These are phyloP conservation scores for Mortierella sp. DNA, from an alignment of 371 early-diverging fungal genomes.

Conservation along the genomic window DNA sequence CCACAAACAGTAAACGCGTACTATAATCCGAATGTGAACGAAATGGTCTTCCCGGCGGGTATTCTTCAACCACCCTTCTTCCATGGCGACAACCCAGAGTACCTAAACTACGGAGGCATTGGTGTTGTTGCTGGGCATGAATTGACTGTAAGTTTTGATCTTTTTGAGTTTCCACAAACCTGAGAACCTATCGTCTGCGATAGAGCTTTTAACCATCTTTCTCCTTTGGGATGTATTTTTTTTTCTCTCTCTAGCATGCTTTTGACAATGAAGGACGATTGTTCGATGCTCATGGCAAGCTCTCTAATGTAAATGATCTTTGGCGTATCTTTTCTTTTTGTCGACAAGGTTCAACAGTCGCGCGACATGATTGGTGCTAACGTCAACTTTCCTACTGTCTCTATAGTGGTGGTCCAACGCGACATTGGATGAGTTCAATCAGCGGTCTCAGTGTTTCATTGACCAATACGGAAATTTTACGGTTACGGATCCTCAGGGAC, in stretches of 20 bases:
- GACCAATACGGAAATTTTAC: conserved; percentile 73
- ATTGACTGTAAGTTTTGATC: conserved; percentile 59
- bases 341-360: too few relatives aligned
- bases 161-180: too few relatives aligned
- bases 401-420: conserved; percentile 77
- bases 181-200: too few relatives aligned
- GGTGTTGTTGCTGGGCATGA: conserved; percentile 76
- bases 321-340: not conserved
- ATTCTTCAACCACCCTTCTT: conserved; percentile 72
- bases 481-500: conserved; percentile 61
- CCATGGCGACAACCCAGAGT: conserved; percentile 60
- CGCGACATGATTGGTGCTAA: not conserved
- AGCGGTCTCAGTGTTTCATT: conserved; percentile 69
- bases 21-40: conserved; percentile 66
- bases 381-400: not conserved
- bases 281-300: conserved; percentile 63
- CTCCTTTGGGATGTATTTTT: not conserved
- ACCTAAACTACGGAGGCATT: conserved; percentile 73
- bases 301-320: conserved; percentile 41
- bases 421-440: conserved; percentile 63
- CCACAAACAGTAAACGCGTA: conserved; percentile 77
- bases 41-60: conserved; percentile 77
- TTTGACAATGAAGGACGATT: conserved; percentile 70
- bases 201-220: too few relatives aligned
- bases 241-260: conserved; percentile 27